Evolutionary conservation across 495 filamentous ascomycete genomes (phyloP).

Genomic region (Aspergillus affinis): DNA sequence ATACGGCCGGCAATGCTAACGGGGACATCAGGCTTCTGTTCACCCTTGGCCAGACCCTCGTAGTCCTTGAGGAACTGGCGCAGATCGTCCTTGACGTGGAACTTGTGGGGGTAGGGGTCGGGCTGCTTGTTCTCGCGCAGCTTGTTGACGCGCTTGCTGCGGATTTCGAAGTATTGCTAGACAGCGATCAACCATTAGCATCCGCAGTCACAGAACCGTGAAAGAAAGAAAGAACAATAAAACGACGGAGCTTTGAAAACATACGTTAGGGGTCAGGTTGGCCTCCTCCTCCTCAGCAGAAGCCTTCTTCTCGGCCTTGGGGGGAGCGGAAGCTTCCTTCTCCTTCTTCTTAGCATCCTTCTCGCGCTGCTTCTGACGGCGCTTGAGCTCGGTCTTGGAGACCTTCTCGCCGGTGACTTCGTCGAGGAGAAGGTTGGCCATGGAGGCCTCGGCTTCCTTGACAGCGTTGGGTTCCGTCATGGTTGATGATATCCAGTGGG

Average conservation of each 20-base stretch:
- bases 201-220: too few species aligned
- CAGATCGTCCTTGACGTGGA: constrained; percentile 78
- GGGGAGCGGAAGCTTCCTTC: constrained; percentile 73
- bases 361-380: constrained; percentile 87
- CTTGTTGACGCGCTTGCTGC: constrained; percentile 80
- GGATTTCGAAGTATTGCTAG: constrained; percentile 98
- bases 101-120: constrained; percentile 97
- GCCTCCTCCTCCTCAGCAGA: constrained; percentile 68
- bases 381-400: constrained; percentile 92
- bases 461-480: constrained; percentile 50
- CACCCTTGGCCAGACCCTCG: constrained; percentile 77
- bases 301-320: constrained; percentile 65
- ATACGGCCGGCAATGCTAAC: constrained; percentile 81
- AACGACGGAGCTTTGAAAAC: constrained; percentile 21
- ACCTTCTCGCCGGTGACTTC: constrained; percentile 81
- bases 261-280: constrained; percentile 86
- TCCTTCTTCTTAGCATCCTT: constrained; percentile 84
- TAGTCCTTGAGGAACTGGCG: constrained; percentile 74
- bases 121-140: constrained; percentile 76
- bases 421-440: constrained; percentile 76
- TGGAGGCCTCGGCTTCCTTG: constrained; percentile 59
- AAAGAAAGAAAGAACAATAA: too few species aligned
- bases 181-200: not conserved
- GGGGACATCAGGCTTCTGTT: constrained; percentile 67
- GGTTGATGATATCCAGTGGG: constrained; percentile 10